Evolutionary conservation across 768 basidiomycete genomes (phyloP), one percentile per base, ranked within the genome.

Genomic region (Kwoniella mangroviensis): DNA sequence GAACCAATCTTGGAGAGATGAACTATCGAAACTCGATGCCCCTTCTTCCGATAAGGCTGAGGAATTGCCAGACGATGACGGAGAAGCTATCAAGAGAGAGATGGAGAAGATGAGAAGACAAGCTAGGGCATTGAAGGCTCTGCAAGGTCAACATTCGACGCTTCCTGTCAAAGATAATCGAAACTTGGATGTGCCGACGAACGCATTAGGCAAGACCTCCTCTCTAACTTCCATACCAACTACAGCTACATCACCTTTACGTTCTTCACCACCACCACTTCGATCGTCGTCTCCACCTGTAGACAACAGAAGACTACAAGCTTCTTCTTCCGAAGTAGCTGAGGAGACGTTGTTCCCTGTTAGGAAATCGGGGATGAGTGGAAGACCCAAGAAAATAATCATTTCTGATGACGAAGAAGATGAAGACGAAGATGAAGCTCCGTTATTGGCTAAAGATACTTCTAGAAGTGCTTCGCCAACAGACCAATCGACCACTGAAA

Each of bases 331-430:
- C 2, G 68, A 73, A 24, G 13, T 45, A 19, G 52, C 63, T 13
- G 73, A 71, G 43, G 73, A 74, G 34, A 68, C 72, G 4, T 45
- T 66, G 49, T 58, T 49, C 17, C 70, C 73, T 7, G 63, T 74
- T 1, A 56, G 67, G 6, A 71, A 67, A 69, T 67, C 70, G 13
- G 73, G 73, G 9, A 19, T 57, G 40, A 68, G 54, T 26, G 70
- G 67, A 5, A 64, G 54, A 56, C 52, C 57, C 1, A 53, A 53
- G 24, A 21, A 58, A 15, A 67, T 74, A 2, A 64, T 72, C 11
- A 41, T 58, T 2, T 71, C 73, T n/a, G 70, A 71, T 55, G 68
- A 67, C 22, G 73, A 74, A n/a, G 73, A 71, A 22, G 70, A 65
- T 17, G 69, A 62, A 10, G 58, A 59, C 15, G 62, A 67, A 12